These are phyloP conservation scores for Phaseolus coccineus DNA, from an alignment of 331 rosid genomes.

Conservation along the genomic window DNA sequence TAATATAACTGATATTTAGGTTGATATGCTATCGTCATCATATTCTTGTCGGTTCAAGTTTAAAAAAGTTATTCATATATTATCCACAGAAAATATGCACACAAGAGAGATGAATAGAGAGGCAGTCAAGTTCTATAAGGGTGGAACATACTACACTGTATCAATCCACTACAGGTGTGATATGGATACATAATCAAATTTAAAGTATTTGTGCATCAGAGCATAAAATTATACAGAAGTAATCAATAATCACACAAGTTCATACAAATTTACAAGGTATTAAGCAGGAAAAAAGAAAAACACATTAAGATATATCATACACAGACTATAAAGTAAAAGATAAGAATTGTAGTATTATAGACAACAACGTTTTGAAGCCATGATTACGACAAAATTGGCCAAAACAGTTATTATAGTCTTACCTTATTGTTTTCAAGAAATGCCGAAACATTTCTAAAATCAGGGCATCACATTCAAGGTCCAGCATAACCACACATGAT, in stretches of 20 bases:
- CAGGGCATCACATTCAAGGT: slow-evolving; percentile 88
- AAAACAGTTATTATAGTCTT: slow-evolving; percentile 32
- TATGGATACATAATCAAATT: background rate
- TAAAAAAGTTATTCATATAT: background rate
- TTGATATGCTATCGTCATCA: background rate
- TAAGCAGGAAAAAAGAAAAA: slow-evolving; percentile 7
- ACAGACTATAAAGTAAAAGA: background rate
- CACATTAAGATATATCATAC: background rate
- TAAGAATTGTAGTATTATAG: slow-evolving; percentile 1
- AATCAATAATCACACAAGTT: background rate
- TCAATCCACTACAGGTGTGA: background rate
- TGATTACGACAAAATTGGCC: background rate
- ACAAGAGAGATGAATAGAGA: background rate
- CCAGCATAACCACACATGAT: slow-evolving; percentile 95
- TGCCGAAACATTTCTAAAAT: slow-evolving; percentile 91
- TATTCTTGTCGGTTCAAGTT: background rate
- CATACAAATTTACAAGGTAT: slow-evolving; percentile 4
- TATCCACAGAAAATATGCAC: background rate
- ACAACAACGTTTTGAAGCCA: background rate
- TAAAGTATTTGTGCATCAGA: background rate
- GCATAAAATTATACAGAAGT: background rate
- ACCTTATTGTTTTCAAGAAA: slow-evolving; percentile 84
- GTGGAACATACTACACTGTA: background rate
- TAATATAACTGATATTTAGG: background rate
- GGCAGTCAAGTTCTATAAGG: background rate